Conservation (phyloP, 83 land plant species). For the Diphasiastrum complanatum region DNA sequence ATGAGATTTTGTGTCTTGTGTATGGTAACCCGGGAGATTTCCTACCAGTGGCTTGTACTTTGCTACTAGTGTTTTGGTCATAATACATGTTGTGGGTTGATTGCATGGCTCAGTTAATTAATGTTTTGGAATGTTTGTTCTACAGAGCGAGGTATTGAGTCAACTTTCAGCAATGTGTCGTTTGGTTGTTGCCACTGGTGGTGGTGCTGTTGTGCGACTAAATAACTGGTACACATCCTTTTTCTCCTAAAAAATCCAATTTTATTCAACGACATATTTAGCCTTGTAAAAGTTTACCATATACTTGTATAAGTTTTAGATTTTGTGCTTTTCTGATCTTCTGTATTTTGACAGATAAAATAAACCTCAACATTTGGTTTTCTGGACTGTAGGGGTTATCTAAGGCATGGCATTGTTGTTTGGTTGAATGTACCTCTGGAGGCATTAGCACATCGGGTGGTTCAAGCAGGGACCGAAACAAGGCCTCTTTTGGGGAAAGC, state of each 20-base stretch:
- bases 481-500: constrained; percentile 61
- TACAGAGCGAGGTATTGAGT: constrained; percentile 74
- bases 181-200: constrained; percentile 78
- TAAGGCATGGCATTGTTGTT: constrained; percentile 71
- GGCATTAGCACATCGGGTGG: constrained; percentile 71
- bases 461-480: constrained; percentile 58
- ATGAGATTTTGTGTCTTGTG: too few relatives aligned
- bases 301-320: too few relatives aligned
- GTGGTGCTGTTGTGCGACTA: constrained; percentile 60
- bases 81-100: background rate
- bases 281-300: too few relatives aligned
- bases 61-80: background rate
- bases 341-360: background rate
- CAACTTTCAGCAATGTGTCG: constrained; percentile 86
- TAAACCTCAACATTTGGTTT: too few relatives aligned
- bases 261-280: background rate
- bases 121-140: constrained; percentile 2
- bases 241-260: background rate
- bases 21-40: too few relatives aligned
- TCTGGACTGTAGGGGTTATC: constrained; percentile 26
- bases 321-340: background rate
- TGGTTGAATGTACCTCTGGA: constrained; percentile 92
- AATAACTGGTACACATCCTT: constrained; percentile 62
- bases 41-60: too few relatives aligned
- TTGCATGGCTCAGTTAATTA: too few relatives aligned